Conservation (phyloP, 2,329 filamentous ascomycete species). For the Calonectria fujianensis region DNA sequence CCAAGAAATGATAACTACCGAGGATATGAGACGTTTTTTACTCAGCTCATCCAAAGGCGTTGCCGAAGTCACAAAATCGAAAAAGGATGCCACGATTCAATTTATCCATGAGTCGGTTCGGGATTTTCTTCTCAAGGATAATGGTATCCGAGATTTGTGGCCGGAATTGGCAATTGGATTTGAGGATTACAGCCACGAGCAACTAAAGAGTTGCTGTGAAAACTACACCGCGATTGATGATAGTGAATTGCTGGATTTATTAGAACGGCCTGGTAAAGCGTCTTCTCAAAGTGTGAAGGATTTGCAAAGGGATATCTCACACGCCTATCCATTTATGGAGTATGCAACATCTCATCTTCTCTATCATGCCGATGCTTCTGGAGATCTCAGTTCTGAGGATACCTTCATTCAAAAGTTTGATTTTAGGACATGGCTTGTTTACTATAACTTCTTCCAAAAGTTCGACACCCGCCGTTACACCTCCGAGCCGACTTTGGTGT, state of each 20-base stretch:
- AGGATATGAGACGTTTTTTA: background rate
- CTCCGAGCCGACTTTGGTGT: constrained; percentile 51
- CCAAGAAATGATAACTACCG: background rate
- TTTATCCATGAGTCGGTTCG: constrained; percentile 19
- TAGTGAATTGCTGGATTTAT: background rate
- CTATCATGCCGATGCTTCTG: constrained; percentile 63
- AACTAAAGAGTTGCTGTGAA: background rate
- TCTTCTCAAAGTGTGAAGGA: no score
- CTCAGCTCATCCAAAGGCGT: constrained; percentile 9
- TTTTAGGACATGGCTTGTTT: constrained; percentile 57
- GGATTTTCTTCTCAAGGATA: constrained; percentile 1
- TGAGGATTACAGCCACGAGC: background rate
- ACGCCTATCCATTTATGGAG: constrained; percentile 64
- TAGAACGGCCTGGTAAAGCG: background rate
- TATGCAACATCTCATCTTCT: constrained; percentile 66
- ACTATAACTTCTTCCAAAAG: constrained; percentile 53
- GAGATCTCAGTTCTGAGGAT: constrained; percentile 52
- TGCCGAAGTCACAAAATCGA: background rate
- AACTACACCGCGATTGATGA: background rate
- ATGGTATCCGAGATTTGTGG: background rate
- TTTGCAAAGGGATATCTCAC: background rate
- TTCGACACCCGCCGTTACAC: constrained; percentile 52
- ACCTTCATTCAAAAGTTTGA: constrained; percentile 55
- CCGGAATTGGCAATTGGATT: background rate
- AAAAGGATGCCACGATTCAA: background rate